phyloP scores from a whole-genome alignment of 306 rosid genomes.

The Trichosanthes cucumerina region DNA sequence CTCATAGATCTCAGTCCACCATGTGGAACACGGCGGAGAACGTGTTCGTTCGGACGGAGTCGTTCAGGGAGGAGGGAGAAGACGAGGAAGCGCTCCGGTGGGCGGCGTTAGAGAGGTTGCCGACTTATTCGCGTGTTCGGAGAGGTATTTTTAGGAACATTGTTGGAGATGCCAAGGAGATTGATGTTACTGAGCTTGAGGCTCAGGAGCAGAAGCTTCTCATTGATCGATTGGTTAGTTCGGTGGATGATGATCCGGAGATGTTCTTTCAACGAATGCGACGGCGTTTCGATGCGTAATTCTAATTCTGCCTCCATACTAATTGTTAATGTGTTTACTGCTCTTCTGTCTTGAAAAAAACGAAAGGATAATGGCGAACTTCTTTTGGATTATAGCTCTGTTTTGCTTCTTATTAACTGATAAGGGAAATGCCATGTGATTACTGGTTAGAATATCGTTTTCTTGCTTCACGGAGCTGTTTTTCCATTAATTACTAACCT shows the following conservation, averaged over 20 bases:
- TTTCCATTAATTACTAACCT: not conserved
- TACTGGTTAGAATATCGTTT: not conserved
- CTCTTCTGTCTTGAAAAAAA: not conserved
- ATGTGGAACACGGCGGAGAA: constrained; percentile 97
- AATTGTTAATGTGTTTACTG: not conserved
- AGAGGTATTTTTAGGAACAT: constrained; percentile 68
- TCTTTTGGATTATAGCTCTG: not conserved
- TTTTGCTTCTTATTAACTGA: not conserved
- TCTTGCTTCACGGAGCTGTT: not conserved
- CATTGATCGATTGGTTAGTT: constrained; percentile 42
- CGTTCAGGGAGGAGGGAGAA: constrained; percentile 48
- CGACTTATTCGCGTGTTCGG: constrained; percentile 68
- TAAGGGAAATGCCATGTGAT: not conserved
- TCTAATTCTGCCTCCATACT: not conserved
- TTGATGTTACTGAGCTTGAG: constrained; percentile 54
- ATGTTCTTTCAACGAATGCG: constrained; percentile 59
- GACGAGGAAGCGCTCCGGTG: constrained; percentile 91
- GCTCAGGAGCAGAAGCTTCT: constrained; percentile 57
- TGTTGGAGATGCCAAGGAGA: constrained; percentile 49
- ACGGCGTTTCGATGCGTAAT: constrained; percentile 73
- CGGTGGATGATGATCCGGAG: constrained; percentile 60
- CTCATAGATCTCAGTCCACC: constrained; percentile 8
- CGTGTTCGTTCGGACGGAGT: constrained; percentile 49
- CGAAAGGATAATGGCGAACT: not conserved
- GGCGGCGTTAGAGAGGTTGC: constrained; percentile 92